Evolutionary conservation across 2,329 filamentous ascomycete genomes (phyloP).

Genomic region (Colletotrichum liriopes): DNA sequence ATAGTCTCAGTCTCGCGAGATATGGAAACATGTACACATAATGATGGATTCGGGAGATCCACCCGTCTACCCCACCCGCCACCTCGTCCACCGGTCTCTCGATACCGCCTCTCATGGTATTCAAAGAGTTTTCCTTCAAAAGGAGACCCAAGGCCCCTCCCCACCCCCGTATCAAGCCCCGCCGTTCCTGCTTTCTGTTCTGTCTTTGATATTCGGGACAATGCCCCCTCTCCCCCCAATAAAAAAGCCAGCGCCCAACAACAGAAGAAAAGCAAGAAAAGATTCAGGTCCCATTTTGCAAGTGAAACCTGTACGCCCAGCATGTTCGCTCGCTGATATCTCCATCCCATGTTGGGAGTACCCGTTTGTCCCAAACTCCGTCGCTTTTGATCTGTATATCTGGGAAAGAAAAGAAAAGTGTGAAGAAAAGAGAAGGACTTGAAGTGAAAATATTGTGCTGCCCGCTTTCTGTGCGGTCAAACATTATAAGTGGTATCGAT

Average conservation of each 20-base stretch:
- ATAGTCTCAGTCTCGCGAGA: background rate
- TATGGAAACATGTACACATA: background rate
- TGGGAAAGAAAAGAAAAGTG: constrained; percentile 2
- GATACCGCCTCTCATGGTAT: background rate
- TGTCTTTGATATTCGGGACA: background rate
- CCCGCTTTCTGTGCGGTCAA: constrained; percentile 2
- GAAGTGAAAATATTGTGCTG: constrained; percentile 21
- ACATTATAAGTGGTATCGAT: constrained; percentile 29
- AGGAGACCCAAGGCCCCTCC: background rate
- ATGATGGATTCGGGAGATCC: background rate
- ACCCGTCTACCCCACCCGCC: background rate
- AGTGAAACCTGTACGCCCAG: constrained; percentile 9
- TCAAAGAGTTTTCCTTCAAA: too few relatives aligned
- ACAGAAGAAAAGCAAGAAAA: background rate
- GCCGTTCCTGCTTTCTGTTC: background rate
- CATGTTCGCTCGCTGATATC: background rate
- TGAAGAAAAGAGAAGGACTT: constrained; percentile 17
- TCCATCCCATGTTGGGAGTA: background rate
- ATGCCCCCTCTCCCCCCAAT: background rate
- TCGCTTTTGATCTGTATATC: constrained; percentile 7
- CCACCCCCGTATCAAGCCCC: background rate
- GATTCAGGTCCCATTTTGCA: background rate
- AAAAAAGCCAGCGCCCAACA: background rate
- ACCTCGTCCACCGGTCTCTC: background rate
- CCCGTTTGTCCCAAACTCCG: constrained; percentile 24